Base-by-base conservation (phyloP, 2,329 filamentous ascomycete genomes). In the Ophiostoma sp. region DNA sequence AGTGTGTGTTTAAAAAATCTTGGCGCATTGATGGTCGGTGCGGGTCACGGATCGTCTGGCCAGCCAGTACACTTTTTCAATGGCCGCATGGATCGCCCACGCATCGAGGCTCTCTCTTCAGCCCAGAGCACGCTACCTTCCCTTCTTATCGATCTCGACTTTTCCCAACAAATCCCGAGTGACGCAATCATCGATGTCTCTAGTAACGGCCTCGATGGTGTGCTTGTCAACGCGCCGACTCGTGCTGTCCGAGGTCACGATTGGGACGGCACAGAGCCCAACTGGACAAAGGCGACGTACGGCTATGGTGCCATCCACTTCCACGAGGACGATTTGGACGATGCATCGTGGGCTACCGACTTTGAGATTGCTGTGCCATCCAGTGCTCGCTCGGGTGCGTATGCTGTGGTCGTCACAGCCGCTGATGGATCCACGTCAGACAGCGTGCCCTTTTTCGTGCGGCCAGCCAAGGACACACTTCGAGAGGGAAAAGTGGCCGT, bases 281-380 rank as follows among this genome's bases (percentile, higher is more conserved):
- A 73, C 57, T 74, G 72, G 72, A 74, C 69, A 4, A 72, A 74
- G 28, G 39, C 72, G 1, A 28, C 31, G 2, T 72, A 72, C 22
- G 73, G 70, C 22, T 74, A 74, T 22, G 73, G 70, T 7, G 73
- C 70, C 19, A 74, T 74, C 70, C 73, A 74, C 57, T 74, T 74
- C 66, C 73, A 74, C 48, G 73, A 74, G 12, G 73, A 74, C 66
- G 73, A 74, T 48, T 39, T 74, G 17, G 70, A 74, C 33, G 64
- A 74, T 48, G 73, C 73, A 1, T 6, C 12, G 39, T 74, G 73
- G 73, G 66, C 28, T 3, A 70, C 64, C 2, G 73, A 74, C 48
- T 70, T 74, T 33, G 17, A 15, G 0, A 59, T 74, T 8, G 31
- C 11, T 6, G 12, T 74, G 4, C 73, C 73, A 1, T 12, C 6